Base-by-base conservation (phyloP, 176 grass and related monocot species). In the Metroxylon sagu region DNA sequence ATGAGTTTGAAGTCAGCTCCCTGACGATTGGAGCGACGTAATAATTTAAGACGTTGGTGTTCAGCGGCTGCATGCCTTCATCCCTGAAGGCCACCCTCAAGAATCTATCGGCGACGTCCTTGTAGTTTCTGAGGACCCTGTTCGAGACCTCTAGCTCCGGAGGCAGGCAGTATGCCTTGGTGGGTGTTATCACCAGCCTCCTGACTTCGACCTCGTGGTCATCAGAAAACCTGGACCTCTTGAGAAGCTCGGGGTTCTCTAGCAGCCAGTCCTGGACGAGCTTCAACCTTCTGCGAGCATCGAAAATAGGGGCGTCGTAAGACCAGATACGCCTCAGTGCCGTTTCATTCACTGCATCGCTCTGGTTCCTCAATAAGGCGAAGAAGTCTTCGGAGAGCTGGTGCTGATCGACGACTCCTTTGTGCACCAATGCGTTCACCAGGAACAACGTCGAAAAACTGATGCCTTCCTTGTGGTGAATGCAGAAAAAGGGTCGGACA, bases 161-260 rank as follows among this genome's bases (percentile, higher is more conserved):
- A 29, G 85, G 90, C 39, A 83, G 18, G 65, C 85, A 95, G 55
- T 84, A 89, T 21, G 85, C 85, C 57, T 53, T 89, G 15, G 82
- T 89, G 27, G 90, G 90, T 4, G 90, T 89, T 66, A 95, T 79
- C 17, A 89, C 52, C 29, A 95, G 77, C 77, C 80, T 89, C 55
- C 85, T 65, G 43, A 95, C 82, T 43, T 76, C 75, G 1, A 39
- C 16, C 54, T 65, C 72, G 19, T 62, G n/a, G n/a, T n/a, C 60
- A 66, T 61, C 57, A 6, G 59, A 65, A 52, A 53, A 50, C 58
- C 64, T 85, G 16, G 29, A 50, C 28, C 29, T 29, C 4, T 4
- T 16, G 55, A 85, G 62, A 70, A 79, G 71, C 31, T 73, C 79
- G 3, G 55, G 53, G 54, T 85, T 39, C 5, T 60, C 60, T 48